Percentiles rank a stretch among this genome's conserved stretches.
Conservation (phyloP, 129 eudicot species). For the Silybum marianum region DNA sequence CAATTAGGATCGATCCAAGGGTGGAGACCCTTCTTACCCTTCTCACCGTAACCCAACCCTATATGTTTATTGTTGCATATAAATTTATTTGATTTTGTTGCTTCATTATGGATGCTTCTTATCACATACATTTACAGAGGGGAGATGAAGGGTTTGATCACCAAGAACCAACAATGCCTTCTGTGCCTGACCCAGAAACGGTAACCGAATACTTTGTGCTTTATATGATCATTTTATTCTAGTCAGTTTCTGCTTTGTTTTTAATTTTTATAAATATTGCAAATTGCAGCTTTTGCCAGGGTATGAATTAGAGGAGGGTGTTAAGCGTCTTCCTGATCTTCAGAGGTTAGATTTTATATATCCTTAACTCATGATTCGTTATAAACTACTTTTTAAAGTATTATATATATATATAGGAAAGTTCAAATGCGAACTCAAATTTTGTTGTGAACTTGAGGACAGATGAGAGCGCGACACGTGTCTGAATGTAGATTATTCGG, state of each 20-base stretch:
- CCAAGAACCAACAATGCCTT: constrained; percentile 77
- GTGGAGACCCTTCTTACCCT: too few relatives aligned
- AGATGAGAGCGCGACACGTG: too few relatives aligned
- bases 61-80: background rate
- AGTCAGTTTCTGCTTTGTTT: background rate
- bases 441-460: too few relatives aligned
- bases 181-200: constrained; percentile 72
- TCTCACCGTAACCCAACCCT: background rate
- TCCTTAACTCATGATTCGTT: constrained; percentile 18
- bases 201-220: constrained; percentile 39
- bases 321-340: constrained; percentile 60
- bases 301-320: constrained; percentile 79
- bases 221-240: constrained; percentile 9
- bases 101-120: background rate
- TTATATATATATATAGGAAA: background rate
- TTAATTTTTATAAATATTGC: constrained; percentile 8
- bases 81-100: constrained; percentile 6
- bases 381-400: background rate
- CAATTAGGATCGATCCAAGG: too few relatives aligned
- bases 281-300: constrained; percentile 63
- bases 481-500: too few relatives aligned
- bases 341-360: constrained; percentile 54
- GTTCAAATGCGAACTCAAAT: too few relatives aligned
- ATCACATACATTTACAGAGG: constrained; percentile 50
- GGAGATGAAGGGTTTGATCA: constrained; percentile 79